Percentiles rank a stretch among this genome's conserved stretches.
phyloP scores from a whole-genome alignment of 805 yeast species.

The Tetrapisispora pingtungensis region DNA sequence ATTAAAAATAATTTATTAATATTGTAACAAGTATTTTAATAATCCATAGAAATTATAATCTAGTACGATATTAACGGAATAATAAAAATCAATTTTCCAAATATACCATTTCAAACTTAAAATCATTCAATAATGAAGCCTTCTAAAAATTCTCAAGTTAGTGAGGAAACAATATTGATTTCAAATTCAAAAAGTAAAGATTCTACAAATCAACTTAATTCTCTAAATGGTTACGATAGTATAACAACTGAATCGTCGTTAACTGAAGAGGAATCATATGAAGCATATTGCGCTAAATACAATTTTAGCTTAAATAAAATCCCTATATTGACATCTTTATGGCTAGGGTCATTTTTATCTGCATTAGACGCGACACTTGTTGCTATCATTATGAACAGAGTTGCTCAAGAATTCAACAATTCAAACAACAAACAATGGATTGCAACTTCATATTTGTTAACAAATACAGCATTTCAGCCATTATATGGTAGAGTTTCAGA shows the following conservation, averaged over 20 bases:
- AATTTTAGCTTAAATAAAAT: slow-evolving; percentile 22
- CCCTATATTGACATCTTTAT: slow-evolving; percentile 31
- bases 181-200: slow-evolving; percentile 7
- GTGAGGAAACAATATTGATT: slow-evolving; percentile 13
- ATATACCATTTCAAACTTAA: too few relatives aligned
- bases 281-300: slow-evolving; percentile 18
- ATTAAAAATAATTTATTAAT: too few relatives aligned
- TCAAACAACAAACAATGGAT: slow-evolving; percentile 50
- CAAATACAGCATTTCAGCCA: slow-evolving; percentile 61
- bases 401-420: slow-evolving; percentile 40
- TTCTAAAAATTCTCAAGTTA: background rate
- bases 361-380: slow-evolving; percentile 40
- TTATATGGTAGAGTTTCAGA: slow-evolving; percentile 53
- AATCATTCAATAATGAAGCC: background rate
- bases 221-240: background rate
- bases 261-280: slow-evolving; percentile 6
- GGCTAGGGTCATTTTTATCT: slow-evolving; percentile 39
- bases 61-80: too few relatives aligned
- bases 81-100: too few relatives aligned
- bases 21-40: too few relatives aligned
- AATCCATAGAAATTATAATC: too few relatives aligned
- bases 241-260: background rate
- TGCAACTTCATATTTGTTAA: slow-evolving; percentile 51
- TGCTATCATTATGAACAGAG: slow-evolving; percentile 39
- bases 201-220: background rate